Base-by-base conservation (phyloP, 208 protist species). In the Porcisia deanei region DNA sequence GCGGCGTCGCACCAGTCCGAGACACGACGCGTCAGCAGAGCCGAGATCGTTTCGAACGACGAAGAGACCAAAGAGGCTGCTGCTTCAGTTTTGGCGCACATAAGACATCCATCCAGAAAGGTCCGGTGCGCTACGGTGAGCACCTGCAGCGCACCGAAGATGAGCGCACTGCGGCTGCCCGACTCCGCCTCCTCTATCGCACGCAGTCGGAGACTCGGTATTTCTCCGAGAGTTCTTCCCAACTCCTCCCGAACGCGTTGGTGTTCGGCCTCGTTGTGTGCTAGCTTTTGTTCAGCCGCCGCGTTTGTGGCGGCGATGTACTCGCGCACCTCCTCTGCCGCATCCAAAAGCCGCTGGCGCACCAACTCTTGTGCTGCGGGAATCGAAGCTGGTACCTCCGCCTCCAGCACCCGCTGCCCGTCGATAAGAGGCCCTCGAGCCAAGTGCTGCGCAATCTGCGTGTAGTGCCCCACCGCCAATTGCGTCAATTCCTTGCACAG, bases 131-230 rank as follows among this genome's bases (percentile, higher is more conserved):
- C 7, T 45, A 37, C 20, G 16, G 16, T 12, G 16, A 0, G 49
- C 25, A 39, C 37, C 34, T 45, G 12, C 16, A 39, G 55, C 55
- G n/a, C 70, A 39, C 70, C 70, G 7, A 64, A 73, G 30, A 73
- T 9, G 20, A 73, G 70, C 53, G 34, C 70, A 37, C 10, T 20
- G 6, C 70, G 70, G 1, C 18, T 22, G 5, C 8, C 61, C 70
- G 5, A 1, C n/a, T 73, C 70, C 54, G 25, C 70, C n/a, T 73
- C 54, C 53, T 61, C 53, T 10, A 20, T 59, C 30, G 53, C 70
- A 58, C 12, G 12, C 66, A 58, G 34, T 22, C 49, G 43, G 20
- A 53, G 49, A 25, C 3, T 8, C 5, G 20, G 66, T 14, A n/a
- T 18, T 41, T 71, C 45, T 12, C 7, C 30, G 8, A 58, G 39